A percentile compares a stretch with the other conserved stretches of the same genome.
Conservation (phyloP, 331 rosid species). For the Acacia concinna region DNA sequence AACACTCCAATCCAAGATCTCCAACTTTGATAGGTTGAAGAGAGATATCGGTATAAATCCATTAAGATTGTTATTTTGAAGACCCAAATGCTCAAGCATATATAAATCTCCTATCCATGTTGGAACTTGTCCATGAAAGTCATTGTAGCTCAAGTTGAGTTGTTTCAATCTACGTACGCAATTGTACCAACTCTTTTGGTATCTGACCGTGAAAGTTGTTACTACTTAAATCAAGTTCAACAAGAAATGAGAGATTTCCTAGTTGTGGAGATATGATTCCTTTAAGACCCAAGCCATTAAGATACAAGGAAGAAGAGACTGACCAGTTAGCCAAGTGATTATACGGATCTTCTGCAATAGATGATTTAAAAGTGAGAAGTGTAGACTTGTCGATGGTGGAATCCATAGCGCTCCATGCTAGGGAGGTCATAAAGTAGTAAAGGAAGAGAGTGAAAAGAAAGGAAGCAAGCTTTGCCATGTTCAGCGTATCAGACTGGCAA, state of each 20-base stretch:
- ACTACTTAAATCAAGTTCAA: too few species aligned
- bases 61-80: too few species aligned
- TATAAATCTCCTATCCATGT: too few species aligned
- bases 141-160: too few species aligned
- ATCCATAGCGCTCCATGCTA: neutral
- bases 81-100: too few species aligned
- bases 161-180: too few species aligned
- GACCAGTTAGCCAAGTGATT: neutral
- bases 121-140: too few species aligned
- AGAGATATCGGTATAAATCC: too few species aligned
- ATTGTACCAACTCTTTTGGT: too few species aligned
- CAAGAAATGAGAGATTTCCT: slow-evolving; percentile 29
- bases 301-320: slow-evolving; percentile 7
- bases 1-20: too few species aligned
- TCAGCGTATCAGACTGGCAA: neutral
- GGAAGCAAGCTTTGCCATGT: neutral
- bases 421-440: neutral
- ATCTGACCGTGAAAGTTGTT: too few species aligned
- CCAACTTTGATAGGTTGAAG: too few species aligned
- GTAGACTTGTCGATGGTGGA: neutral
- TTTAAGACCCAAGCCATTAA: slow-evolving; percentile 28
- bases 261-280: slow-evolving; percentile 34
- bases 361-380: neutral
- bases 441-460: neutral
- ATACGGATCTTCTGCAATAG: neutral